Evolutionary conservation across 208 protist species (phyloP).

Genomic region (Perkinsela sp.): DNA sequence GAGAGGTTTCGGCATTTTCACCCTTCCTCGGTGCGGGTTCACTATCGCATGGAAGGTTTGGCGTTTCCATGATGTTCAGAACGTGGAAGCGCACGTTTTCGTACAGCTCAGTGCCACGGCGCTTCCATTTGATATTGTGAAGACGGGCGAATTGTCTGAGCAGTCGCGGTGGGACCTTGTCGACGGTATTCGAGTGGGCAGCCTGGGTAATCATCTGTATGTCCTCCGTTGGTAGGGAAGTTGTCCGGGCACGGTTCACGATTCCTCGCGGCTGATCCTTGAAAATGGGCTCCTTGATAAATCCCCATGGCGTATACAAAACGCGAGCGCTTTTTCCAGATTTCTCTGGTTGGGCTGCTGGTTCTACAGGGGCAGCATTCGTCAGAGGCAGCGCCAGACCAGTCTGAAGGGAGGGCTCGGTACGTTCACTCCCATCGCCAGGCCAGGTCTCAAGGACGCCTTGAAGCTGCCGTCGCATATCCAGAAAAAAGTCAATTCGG

Average conservation of each 20-base stretch:
- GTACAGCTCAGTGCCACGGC: background rate
- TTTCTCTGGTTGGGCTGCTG: conserved; percentile 16
- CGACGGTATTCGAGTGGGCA: conserved; percentile 16
- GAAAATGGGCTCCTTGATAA: conserved; percentile 24
- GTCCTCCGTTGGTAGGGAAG: background rate
- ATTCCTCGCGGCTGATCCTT: conserved; percentile 7
- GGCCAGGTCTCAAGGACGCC: background rate
- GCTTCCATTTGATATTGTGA: background rate
- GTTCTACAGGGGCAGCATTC: conserved; percentile 8
- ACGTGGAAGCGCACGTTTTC: background rate
- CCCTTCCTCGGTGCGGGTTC: background rate
- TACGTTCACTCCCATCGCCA: background rate
- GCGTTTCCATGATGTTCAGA: background rate
- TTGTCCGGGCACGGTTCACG: background rate
- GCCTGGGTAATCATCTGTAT: background rate
- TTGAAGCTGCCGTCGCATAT: background rate
- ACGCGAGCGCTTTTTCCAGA: conserved; percentile 14
- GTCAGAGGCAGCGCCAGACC: background rate
- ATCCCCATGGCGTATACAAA: conserved; percentile 46
- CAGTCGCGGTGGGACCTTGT: conserved; percentile 22
- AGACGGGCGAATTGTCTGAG: conserved; percentile 2
- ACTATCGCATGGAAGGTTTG: background rate
- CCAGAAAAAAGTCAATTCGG: conserved; percentile 33
- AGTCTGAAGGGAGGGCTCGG: background rate
- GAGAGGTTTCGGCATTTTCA: background rate